phyloP scores from a whole-genome alignment of 306 rosid species.

The Luffa acutangula region DNA sequence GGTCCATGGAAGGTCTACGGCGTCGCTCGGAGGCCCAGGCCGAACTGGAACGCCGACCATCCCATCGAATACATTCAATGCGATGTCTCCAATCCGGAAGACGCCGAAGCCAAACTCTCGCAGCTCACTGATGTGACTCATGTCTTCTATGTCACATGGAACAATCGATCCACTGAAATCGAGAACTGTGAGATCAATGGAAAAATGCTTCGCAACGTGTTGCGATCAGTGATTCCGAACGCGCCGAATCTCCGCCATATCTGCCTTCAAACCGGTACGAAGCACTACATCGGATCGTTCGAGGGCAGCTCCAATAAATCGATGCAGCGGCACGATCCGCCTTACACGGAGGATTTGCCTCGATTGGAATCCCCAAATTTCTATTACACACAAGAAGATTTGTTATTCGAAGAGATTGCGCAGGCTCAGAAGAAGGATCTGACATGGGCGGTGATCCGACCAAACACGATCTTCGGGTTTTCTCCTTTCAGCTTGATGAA shows the following conservation, averaged over 20 bases:
- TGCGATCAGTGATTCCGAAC: slow-evolving; percentile 40
- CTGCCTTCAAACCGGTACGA: slow-evolving; percentile 55
- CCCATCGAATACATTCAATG: slow-evolving; percentile 58
- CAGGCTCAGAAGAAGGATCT: slow-evolving; percentile 29
- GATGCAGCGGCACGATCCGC: slow-evolving; percentile 31
- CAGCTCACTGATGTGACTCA: slow-evolving; percentile 48
- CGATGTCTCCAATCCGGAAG: slow-evolving; percentile 45
- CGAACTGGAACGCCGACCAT: slow-evolving; percentile 58
- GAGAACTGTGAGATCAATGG: slow-evolving; percentile 51
- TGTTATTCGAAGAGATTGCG: slow-evolving; percentile 33
- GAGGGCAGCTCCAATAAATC: slow-evolving; percentile 19
- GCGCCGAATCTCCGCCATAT: slow-evolving; percentile 60
- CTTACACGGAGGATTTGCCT: slow-evolving; percentile 61
- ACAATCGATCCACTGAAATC: slow-evolving; percentile 30
- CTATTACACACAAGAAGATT: slow-evolving; percentile 46
- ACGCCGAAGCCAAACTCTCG: slow-evolving; percentile 47
- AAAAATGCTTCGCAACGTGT: slow-evolving; percentile 41
- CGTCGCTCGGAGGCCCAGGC: slow-evolving; percentile 62
- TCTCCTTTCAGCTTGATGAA: slow-evolving; percentile 71
- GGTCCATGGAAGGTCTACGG: slow-evolving; percentile 82
- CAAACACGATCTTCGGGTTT: slow-evolving; percentile 42
- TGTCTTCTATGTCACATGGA: slow-evolving; percentile 59
- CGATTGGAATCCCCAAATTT: slow-evolving; percentile 43
- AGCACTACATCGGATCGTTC: slow-evolving; percentile 52
- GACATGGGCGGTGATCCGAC: slow-evolving; percentile 56